These are phyloP conservation scores for Fusarium pseudoanthophilum DNA, from an alignment of 2,329 filamentous ascomycete genomes.

Conservation along the genomic window DNA sequence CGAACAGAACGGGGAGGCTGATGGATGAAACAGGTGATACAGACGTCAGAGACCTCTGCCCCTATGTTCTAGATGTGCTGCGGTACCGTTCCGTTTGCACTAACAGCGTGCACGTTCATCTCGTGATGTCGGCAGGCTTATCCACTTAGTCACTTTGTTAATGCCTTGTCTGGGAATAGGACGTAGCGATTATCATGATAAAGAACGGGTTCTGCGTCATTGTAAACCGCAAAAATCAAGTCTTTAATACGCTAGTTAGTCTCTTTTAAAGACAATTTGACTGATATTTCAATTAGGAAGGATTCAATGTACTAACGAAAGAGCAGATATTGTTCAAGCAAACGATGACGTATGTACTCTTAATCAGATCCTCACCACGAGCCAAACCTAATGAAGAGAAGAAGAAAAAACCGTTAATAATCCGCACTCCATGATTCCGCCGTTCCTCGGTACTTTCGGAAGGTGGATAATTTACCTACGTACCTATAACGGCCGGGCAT, in stretches of 20 bases:
- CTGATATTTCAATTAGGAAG: rapidly evolving
- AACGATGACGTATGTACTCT: not conserved
- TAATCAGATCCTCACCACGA: too few relatives aligned
- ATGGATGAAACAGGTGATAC: not conserved
- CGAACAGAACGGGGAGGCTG: not conserved
- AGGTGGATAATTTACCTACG: too few relatives aligned
- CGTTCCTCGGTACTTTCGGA: not conserved
- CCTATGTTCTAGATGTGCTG: not conserved
- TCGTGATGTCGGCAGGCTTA: not conserved
- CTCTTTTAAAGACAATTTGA: not conserved
- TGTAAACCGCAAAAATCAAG: not conserved
- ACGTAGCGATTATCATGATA: not conserved
- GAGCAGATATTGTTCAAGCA: not conserved
- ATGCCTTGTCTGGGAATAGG: not conserved
- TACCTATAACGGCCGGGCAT: not conserved
- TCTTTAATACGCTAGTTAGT: not conserved
- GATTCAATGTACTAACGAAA: not conserved
- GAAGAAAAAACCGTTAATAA: too few relatives aligned
- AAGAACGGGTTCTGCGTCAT: not conserved
- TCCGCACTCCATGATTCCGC: not conserved
- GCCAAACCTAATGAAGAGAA: not conserved
- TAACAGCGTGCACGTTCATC: not conserved
- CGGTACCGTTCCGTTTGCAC: not conserved
- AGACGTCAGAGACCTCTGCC: not conserved
- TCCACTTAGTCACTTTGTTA: not conserved